Conservation (phyloP, 306 rosid species). For the Rosa chinensis region DNA sequence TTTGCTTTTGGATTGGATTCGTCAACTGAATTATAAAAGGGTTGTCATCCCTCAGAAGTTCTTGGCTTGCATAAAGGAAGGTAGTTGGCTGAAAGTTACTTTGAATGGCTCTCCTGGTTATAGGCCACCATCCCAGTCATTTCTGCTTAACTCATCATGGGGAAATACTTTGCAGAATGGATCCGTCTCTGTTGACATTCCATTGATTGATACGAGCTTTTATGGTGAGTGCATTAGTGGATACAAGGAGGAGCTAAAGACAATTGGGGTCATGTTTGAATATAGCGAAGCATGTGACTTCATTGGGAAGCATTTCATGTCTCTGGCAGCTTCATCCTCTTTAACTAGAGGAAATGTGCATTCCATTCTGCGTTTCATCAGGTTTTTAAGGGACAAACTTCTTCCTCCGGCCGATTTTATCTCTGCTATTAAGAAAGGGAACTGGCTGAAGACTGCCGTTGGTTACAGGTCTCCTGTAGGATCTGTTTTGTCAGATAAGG, state of each 20-base stretch:
- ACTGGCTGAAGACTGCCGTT: constrained; percentile 53
- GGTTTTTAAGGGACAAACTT: constrained; percentile 32
- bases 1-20: constrained; percentile 70
- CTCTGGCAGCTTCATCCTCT: constrained; percentile 41
- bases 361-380: constrained; percentile 55
- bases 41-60: constrained; percentile 35
- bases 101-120: constrained; percentile 31
- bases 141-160: constrained; percentile 46
- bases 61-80: constrained; percentile 52
- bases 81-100: constrained; percentile 62
- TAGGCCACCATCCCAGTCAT: constrained; percentile 63
- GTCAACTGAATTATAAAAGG: constrained; percentile 9
- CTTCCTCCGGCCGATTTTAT: constrained; percentile 40
- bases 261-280: constrained; percentile 67
- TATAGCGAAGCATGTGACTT: constrained; percentile 58
- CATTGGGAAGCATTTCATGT: constrained; percentile 65
- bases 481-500: constrained; percentile 49
- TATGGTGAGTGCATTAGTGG: constrained; percentile 46
- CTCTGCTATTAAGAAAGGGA: constrained; percentile 34
- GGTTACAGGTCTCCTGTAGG: constrained; percentile 61
- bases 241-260: constrained; percentile 57
- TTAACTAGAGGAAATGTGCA: constrained; percentile 38
- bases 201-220: constrained; percentile 52
- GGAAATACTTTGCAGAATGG: constrained; percentile 53
- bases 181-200: constrained; percentile 64